Base-by-base conservation (phyloP, 1,284 basidiomycete species). In the Tilletiopsis washingtonensis region DNA sequence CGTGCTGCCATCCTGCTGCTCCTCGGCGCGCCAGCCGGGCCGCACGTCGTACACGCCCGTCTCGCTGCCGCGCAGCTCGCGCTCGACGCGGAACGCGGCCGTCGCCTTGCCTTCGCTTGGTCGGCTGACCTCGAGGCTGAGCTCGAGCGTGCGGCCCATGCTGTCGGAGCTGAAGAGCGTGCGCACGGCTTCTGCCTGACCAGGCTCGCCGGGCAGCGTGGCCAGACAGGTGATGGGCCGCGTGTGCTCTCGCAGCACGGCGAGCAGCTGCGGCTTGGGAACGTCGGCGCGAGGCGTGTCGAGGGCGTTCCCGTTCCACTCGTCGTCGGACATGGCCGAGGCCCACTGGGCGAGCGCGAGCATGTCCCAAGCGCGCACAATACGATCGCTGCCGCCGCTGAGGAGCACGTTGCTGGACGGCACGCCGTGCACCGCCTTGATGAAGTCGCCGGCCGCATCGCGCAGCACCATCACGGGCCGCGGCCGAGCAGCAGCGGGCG, bases 21-120 rank as follows among this genome's bases (percentile, higher is more conserved):
- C 43, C 23, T 29, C 27, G 12, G 32, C 23, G 11, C 26, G 6
- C 43, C 43, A 45, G 27, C 43, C 26, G 14, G 7, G 24, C 3
- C 11, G 6, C 27, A 45, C 3, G 14, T 45, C 27, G 3, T 17
- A 19, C 15, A 45, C 43, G 43, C 20, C n/a, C 27, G 43, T 45
- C 43, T 45, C 43, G 12, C 19, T 23, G 9, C 43, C 43, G n/a
- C 27, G n/a, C n/a, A 45, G 43, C 43, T 45, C 43, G 12, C 43
- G 27, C 43, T 34, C 19, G n/a, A 45, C 32, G n/a, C 9, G 5
- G 29, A 45, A 21, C 9, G 24, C 19, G 15, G 29, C 43, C 11
- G 24, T 32, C 15, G n/a, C n/a, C 25, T 11, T 5, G 12, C 5
- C 20, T 25, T 36, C 26, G n/a, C 26, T 21, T n/a, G n/a, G n/a